Base-by-base conservation (phyloP, 208 protist genomes). In the Phytomonas francai region DNA sequence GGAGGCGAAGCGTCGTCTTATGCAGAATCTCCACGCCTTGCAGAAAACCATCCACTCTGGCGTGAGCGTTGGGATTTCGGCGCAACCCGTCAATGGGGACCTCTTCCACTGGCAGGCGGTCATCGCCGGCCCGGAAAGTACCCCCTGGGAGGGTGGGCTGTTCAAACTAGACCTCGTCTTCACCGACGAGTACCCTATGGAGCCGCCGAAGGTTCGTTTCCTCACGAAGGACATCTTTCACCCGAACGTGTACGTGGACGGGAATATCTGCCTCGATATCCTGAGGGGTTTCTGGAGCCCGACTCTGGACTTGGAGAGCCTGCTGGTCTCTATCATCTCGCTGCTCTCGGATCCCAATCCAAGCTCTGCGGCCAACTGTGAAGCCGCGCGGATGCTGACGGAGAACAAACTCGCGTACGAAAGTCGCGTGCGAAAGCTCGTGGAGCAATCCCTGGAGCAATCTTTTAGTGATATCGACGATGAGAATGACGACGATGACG, bases 261-360 rank as follows among this genome's bases (percentile, higher is more conserved):
- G 98, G 25, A 80, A 85, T 60, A 99, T 99, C 63, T 99, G 99
- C 87, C 86, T 99, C 33, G 98, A 99, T 80, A 99, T 99, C 56
- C 90, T 99, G 14, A 97, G 99, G 77, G 97, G 97, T 66, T 88
- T 97, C 71, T 99, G 98, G 98, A 94, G 84, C 65, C 98, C 99
- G 16, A 98, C 98, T 39, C 98, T 99, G 63, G 97, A 99, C 84
- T 96, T 99, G 14, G 88, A 98, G 29, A 82, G 98, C 2, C 98
- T 99, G 59, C 90, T 99, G 36, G 97, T 99, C 16, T 99, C 98
- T 16, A 99, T 99, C 71, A 98, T 99, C 79, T 99, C 98, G 34
- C 83, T 99, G 9, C 82, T 99, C 33, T 97, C 94, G 28, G 99
- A 99, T 78, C 99, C 99, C 3, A 99, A 99, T 81, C 99, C 99